phyloP scores from a whole-genome alignment of 495 filamentous ascomycete species.

The Neurospora africana region DNA sequence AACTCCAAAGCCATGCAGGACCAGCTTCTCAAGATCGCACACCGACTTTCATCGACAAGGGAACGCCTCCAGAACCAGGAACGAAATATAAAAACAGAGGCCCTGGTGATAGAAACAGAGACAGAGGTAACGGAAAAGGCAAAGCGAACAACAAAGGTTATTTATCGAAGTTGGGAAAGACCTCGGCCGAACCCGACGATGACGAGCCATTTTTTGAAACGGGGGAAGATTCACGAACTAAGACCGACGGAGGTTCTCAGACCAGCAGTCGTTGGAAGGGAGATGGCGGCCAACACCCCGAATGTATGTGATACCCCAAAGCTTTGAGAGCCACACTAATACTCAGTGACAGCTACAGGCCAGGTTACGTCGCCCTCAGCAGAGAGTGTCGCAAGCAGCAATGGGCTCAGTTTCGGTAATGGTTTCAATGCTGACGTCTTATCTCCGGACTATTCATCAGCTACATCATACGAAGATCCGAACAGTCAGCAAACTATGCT shows the following conservation, averaged over 20 bases:
- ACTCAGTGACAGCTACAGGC: neutral
- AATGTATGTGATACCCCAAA: neutral
- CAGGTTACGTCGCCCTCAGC: neutral
- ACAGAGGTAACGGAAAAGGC: neutral
- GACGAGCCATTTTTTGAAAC: slow-evolving; percentile 1
- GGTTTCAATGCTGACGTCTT: neutral
- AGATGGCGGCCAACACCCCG: neutral
- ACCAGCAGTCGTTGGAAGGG: neutral
- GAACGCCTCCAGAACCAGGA: neutral
- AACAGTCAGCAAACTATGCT: neutral
- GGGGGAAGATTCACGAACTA: neutral
- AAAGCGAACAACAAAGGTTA: neutral
- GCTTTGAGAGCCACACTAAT: neutral
- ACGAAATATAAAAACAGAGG: neutral
- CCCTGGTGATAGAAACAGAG: neutral
- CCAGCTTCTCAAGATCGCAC: neutral
- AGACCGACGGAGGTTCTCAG: neutral
- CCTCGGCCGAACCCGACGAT: neutral
- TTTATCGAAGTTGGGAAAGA: neutral
- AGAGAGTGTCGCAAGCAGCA: neutral
- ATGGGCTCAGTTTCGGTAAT: neutral
- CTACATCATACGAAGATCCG: neutral
- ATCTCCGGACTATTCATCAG: neutral
- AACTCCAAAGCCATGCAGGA: neutral
- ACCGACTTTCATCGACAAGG: neutral